Base-by-base conservation (phyloP, 2,329 filamentous ascomycete genomes). In the Cucurbitaria berberidis region DNA sequence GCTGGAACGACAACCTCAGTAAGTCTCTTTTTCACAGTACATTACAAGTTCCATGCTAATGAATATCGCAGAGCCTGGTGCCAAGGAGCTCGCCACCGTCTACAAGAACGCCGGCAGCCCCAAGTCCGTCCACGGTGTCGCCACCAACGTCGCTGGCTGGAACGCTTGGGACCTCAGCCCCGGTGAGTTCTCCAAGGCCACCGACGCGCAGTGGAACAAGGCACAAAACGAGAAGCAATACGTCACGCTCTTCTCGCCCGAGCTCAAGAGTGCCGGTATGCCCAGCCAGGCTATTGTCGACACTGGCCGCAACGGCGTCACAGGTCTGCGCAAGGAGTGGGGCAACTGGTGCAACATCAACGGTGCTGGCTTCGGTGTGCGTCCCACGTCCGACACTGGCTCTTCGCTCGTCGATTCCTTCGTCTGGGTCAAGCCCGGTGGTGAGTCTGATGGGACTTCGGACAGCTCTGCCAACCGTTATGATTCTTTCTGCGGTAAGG, bases 341-440 rank as follows among this genome's bases (percentile, higher is more conserved):
- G 86, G 86, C 36, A 77, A 88, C 73, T 89, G 87, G 86, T 89
- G 86, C 78, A 89, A 88, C 69, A 78, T 88, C 62, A 82, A 79
- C 52, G 84, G 83, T 38, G 84, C 85, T 45, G 86, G 86, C 11
- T 89, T 88, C 61, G 87, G 87, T 60, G 75, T 76, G 15, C 81
- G 85, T 10, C 86, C 86, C 1, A 83, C 83, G 0, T 76, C 82
- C 22, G 78, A 81, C 68, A 89, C 87, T 4, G 85, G 84, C 15
- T 79, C 84, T 54, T 67, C 75, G 1, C 76, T 86, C 21, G 78
- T 82, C 19, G 87, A 90, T 70, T 82, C 86, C 26, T 87, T 89
- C 59, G 86, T 89, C 53, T 89, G 87, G 87, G 78, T 89, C 64
- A 89, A 89, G 81, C 87, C 87, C 5, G 87, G 87, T 62, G 81